Evolutionary conservation across 768 basidiomycete genomes (phyloP).

Genomic region (Tricholoma saponaceum): DNA sequence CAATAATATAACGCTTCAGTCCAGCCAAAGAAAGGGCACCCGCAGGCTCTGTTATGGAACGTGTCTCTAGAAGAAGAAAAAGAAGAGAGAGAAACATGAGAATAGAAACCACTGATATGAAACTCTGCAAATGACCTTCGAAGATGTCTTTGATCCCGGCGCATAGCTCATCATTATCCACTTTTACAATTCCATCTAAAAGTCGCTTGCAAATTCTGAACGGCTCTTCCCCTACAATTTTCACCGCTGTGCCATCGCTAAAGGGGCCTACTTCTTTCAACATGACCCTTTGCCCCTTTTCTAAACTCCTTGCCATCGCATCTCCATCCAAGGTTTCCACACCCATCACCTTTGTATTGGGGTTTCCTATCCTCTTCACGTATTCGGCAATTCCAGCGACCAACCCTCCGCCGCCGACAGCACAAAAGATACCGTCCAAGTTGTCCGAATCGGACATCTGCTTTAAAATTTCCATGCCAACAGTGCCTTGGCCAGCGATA

Average conservation of each 20-base stretch:
- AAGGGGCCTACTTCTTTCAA: constrained; percentile 93
- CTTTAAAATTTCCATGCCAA: constrained; percentile 92
- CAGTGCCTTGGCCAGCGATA: constrained; percentile 95
- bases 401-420: constrained; percentile 94
- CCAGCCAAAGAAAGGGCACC: constrained; percentile 92
- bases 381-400: constrained; percentile 90
- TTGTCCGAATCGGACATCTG: constrained; percentile 73
- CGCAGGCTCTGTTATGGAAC: constrained; percentile 94
- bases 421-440: constrained; percentile 82
- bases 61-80: constrained; percentile 59
- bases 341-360: constrained; percentile 76
- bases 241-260: constrained; percentile 96
- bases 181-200: constrained; percentile 78
- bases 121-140: constrained; percentile 60
- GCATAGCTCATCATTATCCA: constrained; percentile 94
- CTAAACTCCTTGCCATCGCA: constrained; percentile 84
- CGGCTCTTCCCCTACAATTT: constrained; percentile 90
- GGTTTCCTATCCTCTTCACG: constrained; percentile 87
- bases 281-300: constrained; percentile 76
- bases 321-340: constrained; percentile 96
- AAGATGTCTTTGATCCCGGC: constrained; percentile 99
- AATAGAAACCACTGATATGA: neutral
- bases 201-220: constrained; percentile 88
- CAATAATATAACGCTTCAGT: constrained; percentile 79
- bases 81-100: neutral